These are phyloP conservation scores for Penicillium sp. DNA, from an alignment of 2,329 filamentous ascomycete genomes.

Conservation along the genomic window DNA sequence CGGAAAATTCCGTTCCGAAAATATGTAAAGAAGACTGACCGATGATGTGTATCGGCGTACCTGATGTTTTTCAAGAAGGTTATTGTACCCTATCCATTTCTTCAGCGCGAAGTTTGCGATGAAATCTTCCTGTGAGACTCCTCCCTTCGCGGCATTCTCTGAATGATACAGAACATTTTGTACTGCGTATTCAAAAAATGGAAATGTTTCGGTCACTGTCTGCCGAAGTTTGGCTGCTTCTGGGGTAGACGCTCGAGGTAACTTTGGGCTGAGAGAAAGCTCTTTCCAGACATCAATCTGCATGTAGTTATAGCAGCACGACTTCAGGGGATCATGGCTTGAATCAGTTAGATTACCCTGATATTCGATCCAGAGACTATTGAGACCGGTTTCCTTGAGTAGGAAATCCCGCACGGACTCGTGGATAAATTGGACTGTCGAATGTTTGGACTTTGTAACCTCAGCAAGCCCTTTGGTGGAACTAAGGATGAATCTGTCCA, in stretches of 20 bases:
- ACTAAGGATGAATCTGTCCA: not conserved
- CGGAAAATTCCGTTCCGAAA: not conserved
- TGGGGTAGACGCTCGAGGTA: not conserved
- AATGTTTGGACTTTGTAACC: constrained; percentile 27
- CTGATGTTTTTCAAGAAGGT: not conserved
- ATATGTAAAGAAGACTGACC: constrained; percentile 3
- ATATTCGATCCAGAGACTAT: constrained; percentile 28
- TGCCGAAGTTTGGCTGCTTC: not conserved
- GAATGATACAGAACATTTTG: not conserved
- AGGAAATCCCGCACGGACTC: constrained; percentile 41
- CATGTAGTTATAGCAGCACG: constrained; percentile 44
- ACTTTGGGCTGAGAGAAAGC: not conserved
- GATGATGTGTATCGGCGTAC: not conserved
- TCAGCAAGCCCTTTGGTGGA: constrained; percentile 44
- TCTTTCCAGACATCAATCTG: constrained; percentile 16
- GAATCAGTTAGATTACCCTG: constrained; percentile 14
- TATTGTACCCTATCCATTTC: not conserved
- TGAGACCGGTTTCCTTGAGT: constrained; percentile 32
- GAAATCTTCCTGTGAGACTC: not conserved
- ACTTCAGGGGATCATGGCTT: constrained; percentile 41
- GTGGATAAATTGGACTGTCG: constrained; percentile 46
- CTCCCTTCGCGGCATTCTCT: not conserved
- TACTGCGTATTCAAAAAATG: not conserved
- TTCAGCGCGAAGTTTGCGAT: not conserved
- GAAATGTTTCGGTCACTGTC: not conserved